Conservation (phyloP, 176 grass and related monocot species). For the Oryza officinalis region DNA sequence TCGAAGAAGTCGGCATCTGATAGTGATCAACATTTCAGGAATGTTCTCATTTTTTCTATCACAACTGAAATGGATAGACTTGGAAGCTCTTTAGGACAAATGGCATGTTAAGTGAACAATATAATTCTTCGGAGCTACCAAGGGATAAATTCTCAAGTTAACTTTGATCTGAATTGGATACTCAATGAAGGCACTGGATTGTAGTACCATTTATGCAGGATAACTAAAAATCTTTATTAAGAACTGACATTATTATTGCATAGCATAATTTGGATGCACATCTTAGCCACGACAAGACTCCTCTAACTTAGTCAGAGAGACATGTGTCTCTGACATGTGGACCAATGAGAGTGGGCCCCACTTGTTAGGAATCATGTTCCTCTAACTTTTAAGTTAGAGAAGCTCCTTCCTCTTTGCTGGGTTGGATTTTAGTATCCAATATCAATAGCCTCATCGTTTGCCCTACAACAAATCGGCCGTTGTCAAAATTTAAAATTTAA, state of each 20-base stretch:
- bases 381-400: too few species aligned
- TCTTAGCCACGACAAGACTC: too few species aligned
- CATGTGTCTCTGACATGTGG: too few species aligned
- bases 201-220: not conserved
- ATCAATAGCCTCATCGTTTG: not conserved
- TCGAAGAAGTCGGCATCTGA: not conserved
- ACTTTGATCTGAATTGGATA: slow-evolving; percentile 4
- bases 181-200: not conserved
- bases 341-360: too few species aligned
- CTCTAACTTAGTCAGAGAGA: too few species aligned
- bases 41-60: not conserved
- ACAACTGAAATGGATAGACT: not conserved
- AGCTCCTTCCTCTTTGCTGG: too few species aligned
- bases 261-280: not conserved
- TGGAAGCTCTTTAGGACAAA: slow-evolving; percentile 2
- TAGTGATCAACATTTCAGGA: not conserved
- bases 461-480: too few species aligned
- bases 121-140: not conserved
- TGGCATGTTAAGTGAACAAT: not conserved
- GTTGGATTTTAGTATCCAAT: not conserved
- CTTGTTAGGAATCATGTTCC: too few species aligned
- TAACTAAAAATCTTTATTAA: not conserved
- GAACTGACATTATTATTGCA: not conserved
- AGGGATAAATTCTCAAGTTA: not conserved
- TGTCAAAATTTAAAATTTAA: too few species aligned